Conservation (phyloP, 805 yeast genomes). For the Candida jianshihensis region DNA sequence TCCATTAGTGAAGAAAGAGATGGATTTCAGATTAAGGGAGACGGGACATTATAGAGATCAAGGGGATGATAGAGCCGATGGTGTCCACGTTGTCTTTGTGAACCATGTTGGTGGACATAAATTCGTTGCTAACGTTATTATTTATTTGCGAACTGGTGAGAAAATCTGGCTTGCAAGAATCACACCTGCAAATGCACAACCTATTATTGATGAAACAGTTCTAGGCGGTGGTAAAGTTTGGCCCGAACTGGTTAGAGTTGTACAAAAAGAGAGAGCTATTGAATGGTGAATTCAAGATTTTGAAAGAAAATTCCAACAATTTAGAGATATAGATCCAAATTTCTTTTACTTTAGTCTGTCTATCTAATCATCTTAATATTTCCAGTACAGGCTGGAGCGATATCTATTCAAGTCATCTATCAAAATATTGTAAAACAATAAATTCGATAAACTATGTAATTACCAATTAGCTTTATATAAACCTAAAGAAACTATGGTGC, state of each 20-base stretch:
- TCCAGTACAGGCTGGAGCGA: too few species aligned
- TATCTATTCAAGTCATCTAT: too few species aligned
- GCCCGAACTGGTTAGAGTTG: conserved; percentile 58
- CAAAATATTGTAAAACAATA: too few species aligned
- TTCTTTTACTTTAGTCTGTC: too few species aligned
- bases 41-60: conserved; percentile 67
- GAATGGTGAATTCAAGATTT: conserved; percentile 36
- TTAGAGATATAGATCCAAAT: too few species aligned
- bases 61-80: conserved; percentile 69
- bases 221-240: conserved; percentile 60
- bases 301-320: too few species aligned
- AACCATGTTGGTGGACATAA: conserved; percentile 97
- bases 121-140: conserved; percentile 81
- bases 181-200: conserved; percentile 65
- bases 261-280: conserved; percentile 46
- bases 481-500: too few species aligned
- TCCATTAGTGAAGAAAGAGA: conserved; percentile 75
- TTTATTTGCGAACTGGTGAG: conserved; percentile 67
- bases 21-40: conserved; percentile 67
- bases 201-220: conserved; percentile 72
- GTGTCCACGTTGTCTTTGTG: conserved; percentile 61
- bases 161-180: conserved; percentile 87
- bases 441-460: too few species aligned
- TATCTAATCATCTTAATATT: too few species aligned
- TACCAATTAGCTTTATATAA: too few species aligned